Conservation (phyloP, 306 rosid genomes). For the Acacia melanoxylon region DNA sequence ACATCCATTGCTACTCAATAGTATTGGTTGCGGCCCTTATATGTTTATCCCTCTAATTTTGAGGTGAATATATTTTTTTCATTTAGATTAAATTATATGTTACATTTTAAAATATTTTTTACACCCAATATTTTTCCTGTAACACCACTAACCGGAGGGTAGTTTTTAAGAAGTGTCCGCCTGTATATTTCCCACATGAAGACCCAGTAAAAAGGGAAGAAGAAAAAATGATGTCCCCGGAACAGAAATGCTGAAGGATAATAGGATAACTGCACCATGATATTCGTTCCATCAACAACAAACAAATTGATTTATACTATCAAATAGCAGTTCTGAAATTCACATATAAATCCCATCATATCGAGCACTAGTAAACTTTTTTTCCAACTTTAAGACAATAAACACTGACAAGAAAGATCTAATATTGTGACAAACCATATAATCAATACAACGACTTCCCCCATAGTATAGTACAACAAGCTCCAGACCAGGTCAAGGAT, state of each 20-base stretch:
- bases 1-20: no score
- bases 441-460: neutral
- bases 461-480: conserved; percentile 12
- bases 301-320: neutral
- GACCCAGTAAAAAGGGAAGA: neutral
- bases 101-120: no score
- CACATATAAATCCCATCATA: neutral
- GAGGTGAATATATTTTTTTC: no score
- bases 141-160: no score
- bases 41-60: no score
- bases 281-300: neutral
- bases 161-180: no score
- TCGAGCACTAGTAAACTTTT: neutral
- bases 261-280: neutral
- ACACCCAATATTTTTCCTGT: no score
- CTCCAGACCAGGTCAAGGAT: conserved; percentile 33
- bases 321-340: neutral
- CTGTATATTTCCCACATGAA: neutral
- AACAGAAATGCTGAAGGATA: neutral
- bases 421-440: neutral
- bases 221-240: neutral
- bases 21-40: no score
- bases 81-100: no score
- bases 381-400: neutral
- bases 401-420: neutral